These are phyloP conservation scores for Gastrodia elata DNA, from an alignment of 106 monocot species.

Conservation along the genomic window DNA sequence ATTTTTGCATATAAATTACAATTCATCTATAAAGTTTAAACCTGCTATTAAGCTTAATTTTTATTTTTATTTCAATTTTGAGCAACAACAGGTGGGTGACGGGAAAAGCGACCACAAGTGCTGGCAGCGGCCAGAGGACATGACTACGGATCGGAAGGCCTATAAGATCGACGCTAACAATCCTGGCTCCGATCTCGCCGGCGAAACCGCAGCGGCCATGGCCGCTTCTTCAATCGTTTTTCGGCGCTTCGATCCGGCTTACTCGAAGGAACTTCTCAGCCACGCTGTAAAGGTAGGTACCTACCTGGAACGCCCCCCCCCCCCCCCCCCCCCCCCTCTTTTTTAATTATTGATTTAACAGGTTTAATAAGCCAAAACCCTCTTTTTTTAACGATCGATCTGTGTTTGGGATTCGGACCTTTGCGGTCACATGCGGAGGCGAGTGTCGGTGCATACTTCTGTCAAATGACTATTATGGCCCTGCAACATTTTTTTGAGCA, in stretches of 20 bases:
- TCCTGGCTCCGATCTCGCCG: constrained; percentile 92
- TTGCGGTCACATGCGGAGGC: background rate
- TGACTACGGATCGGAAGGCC: constrained; percentile 79
- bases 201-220: constrained; percentile 91
- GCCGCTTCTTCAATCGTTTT: constrained; percentile 77
- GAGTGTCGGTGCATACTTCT: background rate
- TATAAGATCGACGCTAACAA: constrained; percentile 63
- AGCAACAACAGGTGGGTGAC: constrained; percentile 62
- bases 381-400: background rate
- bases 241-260: constrained; percentile 51
- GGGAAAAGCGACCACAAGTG: constrained; percentile 84
- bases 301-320: background rate
- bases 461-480: too few species aligned
- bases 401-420: background rate
- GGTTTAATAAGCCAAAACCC: too few species aligned
- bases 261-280: constrained; percentile 52
- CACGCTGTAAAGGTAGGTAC: constrained; percentile 84
- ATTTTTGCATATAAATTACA: background rate
- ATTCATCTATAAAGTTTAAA: background rate
- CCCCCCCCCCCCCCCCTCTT: background rate
- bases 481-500: too few species aligned
- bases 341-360: too few species aligned
- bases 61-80: background rate
- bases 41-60: too few species aligned
- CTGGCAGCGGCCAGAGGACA: constrained; percentile 98